A percentile compares a stretch with the other conserved stretches of the same genome.
These are phyloP conservation scores for Stephania cephalantha DNA, from an alignment of 164 flowering plant species.

Conservation along the genomic window DNA sequence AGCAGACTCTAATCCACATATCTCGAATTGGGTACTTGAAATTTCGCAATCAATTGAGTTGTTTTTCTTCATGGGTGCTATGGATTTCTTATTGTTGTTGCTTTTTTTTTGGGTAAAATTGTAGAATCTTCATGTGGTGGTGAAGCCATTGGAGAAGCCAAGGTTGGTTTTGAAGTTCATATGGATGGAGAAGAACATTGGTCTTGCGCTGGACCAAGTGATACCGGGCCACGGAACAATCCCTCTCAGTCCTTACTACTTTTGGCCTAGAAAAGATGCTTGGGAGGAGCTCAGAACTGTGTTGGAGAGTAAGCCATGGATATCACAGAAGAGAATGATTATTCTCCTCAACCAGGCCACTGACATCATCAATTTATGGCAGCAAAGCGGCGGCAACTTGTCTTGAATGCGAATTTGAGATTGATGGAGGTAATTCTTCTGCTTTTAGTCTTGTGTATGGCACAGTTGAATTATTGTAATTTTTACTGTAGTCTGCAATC, in stretches of 20 bases:
- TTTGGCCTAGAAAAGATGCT: constrained; percentile 97
- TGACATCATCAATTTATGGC: constrained; percentile 94
- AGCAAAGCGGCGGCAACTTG: constrained; percentile 74
- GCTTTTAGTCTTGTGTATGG: neutral
- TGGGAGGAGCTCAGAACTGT: constrained; percentile 85
- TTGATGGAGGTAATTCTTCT: constrained; percentile 3
- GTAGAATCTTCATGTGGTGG: constrained; percentile 52
- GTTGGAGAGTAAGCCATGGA: constrained; percentile 93
- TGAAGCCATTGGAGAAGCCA: constrained; percentile 62
- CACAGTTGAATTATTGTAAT: neutral
- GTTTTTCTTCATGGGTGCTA: neutral
- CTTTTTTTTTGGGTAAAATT: constrained; percentile 6
- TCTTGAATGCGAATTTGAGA: constrained; percentile 10
- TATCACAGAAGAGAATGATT: constrained; percentile 78
- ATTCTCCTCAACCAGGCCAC: constrained; percentile 96
- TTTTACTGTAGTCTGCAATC: neutral
- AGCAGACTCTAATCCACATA: neutral
- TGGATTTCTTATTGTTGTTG: neutral
- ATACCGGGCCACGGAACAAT: constrained; percentile 85
- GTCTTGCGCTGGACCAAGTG: constrained; percentile 66
- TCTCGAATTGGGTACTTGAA: neutral
- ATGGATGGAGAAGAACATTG: constrained; percentile 96
- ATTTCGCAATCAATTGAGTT: neutral
- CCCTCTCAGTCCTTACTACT: constrained; percentile 90
- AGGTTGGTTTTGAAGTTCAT: constrained; percentile 87